Percentiles rank a stretch among this genome's conserved stretches.
These are phyloP conservation scores for Petunia secreta DNA, from an alignment of 257 asterid species.

Conservation along the genomic window DNA sequence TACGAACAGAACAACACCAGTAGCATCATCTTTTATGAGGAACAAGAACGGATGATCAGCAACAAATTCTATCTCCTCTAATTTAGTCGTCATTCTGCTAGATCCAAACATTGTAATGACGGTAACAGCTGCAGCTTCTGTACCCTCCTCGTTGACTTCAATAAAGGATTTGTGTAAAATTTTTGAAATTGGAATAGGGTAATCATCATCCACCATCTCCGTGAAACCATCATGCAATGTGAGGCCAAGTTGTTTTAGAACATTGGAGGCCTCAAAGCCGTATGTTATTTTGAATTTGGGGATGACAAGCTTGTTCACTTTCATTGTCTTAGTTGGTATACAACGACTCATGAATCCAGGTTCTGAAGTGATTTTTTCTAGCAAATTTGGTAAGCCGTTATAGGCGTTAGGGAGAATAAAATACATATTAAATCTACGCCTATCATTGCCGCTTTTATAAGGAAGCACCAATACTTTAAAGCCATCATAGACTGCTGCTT, in stretches of 20 bases:
- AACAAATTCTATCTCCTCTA: constrained; percentile 48
- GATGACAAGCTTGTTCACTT: constrained; percentile 32
- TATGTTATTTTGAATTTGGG: constrained; percentile 43
- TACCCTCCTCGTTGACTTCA: background rate
- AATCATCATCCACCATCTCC: too few species aligned
- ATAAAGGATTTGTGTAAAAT: background rate
- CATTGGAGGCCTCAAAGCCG: constrained; percentile 41
- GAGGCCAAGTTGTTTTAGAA: too few species aligned
- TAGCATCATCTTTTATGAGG: constrained; percentile 49
- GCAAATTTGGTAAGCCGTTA: constrained; percentile 38
- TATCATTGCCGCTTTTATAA: constrained; percentile 36
- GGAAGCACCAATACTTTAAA: background rate
- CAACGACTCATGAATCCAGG: constrained; percentile 36
- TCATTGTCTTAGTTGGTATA: constrained; percentile 26
- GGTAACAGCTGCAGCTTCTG: too few species aligned
- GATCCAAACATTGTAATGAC: too few species aligned
- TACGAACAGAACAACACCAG: constrained; percentile 51
- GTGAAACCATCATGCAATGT: too few species aligned
- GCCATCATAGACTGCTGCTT: constrained; percentile 25
- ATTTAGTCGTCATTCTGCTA: background rate
- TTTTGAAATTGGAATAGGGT: too few species aligned
- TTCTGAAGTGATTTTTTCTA: constrained; percentile 29
- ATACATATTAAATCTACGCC: constrained; percentile 41
- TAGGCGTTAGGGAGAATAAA: constrained; percentile 40
- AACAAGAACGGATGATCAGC: constrained; percentile 64